These are phyloP conservation scores for Claviceps humidiphila DNA, from an alignment of 2,329 filamentous ascomycete genomes.

Conservation along the genomic window DNA sequence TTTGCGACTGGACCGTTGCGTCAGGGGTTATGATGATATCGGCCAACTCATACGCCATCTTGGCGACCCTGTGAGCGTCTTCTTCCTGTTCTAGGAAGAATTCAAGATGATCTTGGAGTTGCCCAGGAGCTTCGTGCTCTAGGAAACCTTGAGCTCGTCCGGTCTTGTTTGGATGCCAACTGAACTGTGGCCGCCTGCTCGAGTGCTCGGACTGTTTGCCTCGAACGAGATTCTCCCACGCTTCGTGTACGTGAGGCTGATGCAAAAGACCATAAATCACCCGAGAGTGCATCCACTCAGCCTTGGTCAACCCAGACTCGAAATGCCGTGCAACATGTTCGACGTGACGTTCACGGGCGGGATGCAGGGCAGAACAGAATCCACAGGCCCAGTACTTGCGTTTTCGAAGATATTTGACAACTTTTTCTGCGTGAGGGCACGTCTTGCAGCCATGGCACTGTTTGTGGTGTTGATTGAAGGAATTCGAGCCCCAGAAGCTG, in stretches of 20 bases:
- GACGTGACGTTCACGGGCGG: conserved; percentile 52
- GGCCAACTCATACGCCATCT: conserved; percentile 44
- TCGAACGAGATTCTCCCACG: conserved; percentile 45
- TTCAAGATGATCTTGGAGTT: conserved; percentile 51
- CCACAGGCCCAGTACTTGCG: conserved; percentile 57
- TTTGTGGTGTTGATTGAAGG: conserved; percentile 55
- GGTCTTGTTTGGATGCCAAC: conserved; percentile 46
- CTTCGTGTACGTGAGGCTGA: conserved; percentile 46
- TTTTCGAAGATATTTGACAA: conserved; percentile 49
- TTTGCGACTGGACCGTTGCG: conserved; percentile 9
- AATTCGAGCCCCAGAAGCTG: conserved; percentile 55
- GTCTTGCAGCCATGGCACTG: conserved; percentile 51
- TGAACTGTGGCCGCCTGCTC: conserved; percentile 43
- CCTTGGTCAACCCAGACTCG: conserved; percentile 47
- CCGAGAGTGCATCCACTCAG: conserved; percentile 56
- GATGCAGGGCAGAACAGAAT: conserved; percentile 50
- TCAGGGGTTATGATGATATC: conserved; percentile 28
- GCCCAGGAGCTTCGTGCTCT: conserved; percentile 49
- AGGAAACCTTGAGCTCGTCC: conserved; percentile 43
- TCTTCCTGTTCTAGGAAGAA: conserved; percentile 47
- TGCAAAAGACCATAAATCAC: conserved; percentile 56
- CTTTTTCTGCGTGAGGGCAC: conserved; percentile 51
- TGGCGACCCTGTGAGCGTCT: conserved; percentile 43
- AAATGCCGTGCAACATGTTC: conserved; percentile 58
- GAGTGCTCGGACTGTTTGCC: conserved; percentile 42